Percentiles rank a stretch among this genome's conserved stretches.
Evolutionary conservation across 2,329 filamentous ascomycete species (phyloP).

Genomic region (Amauroascus niger): DNA sequence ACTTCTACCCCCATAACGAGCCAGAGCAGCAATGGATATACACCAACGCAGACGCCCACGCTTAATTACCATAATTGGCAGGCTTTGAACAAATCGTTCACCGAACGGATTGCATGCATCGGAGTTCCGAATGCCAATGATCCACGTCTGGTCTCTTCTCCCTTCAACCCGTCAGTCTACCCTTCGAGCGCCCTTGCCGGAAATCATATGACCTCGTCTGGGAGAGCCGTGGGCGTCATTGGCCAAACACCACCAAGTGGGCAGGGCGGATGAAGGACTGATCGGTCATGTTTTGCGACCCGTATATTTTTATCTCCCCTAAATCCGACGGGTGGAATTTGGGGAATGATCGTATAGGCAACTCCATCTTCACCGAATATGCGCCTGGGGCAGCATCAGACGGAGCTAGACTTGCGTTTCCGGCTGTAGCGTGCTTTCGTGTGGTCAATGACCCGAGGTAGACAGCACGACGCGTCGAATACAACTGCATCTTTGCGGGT

Average conservation of each 20-base stretch:
- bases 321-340: neutral
- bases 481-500: neutral
- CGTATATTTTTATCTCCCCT: neutral
- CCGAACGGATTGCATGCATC: constrained; percentile 3
- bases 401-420: neutral
- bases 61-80: neutral
- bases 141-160: neutral
- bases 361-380: neutral
- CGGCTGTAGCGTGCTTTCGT: neutral
- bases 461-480: neutral
- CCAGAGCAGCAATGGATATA: constrained; percentile 7
- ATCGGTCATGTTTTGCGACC: constrained; percentile 3
- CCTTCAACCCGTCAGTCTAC: neutral
- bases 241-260: constrained; percentile 39
- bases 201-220: neutral
- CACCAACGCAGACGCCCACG: constrained; percentile 6
- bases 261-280: constrained; percentile 37
- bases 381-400: neutral
- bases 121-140: neutral
- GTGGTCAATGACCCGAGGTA: no score
- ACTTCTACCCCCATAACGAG: neutral
- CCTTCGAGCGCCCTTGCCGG: neutral
- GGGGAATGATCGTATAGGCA: neutral
- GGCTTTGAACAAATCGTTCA: neutral
- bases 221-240: constrained; percentile 21